Evolutionary conservation across 768 basidiomycete species (phyloP).

Genomic region (Podaxis rugospora): DNA sequence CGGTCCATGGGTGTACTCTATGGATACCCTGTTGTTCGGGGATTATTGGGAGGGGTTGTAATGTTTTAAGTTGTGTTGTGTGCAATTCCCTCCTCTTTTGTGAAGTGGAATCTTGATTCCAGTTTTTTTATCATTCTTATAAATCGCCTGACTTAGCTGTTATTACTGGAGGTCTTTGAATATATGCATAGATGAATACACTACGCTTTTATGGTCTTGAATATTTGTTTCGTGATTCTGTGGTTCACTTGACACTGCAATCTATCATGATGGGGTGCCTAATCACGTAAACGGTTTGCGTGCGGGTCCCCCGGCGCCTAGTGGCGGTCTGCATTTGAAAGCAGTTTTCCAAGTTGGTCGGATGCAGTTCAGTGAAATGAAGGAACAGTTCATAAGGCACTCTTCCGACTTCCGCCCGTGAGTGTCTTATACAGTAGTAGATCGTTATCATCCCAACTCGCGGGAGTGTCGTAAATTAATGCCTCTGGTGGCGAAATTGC

Average conservation of each 20-base stretch:
- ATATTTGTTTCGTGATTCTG: not conserved
- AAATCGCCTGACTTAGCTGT: not conserved
- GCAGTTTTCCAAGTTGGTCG: not conserved
- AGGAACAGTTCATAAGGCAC: too few species aligned
- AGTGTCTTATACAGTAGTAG: too few species aligned
- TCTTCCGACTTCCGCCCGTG: too few species aligned
- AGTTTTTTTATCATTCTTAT: not conserved
- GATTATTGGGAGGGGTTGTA: not conserved
- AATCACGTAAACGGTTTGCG: not conserved
- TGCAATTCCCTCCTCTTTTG: not conserved
- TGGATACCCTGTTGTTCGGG: not conserved
- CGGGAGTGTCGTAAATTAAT: not conserved
- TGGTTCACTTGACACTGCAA: not conserved
- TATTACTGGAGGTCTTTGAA: not conserved
- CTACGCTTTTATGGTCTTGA: not conserved
- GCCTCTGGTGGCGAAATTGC: not conserved
- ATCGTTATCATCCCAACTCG: too few species aligned
- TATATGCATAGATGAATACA: not conserved
- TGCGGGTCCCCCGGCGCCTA: too few species aligned
- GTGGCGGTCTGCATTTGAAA: too few species aligned
- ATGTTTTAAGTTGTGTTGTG: not conserved
- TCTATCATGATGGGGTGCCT: not conserved
- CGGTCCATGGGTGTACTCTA: not conserved
- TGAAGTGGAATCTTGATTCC: not conserved
- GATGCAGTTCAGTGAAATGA: not conserved